Conservation (phyloP, 352 stramenopile genomes). For the Phytophthora syringae region DNA sequence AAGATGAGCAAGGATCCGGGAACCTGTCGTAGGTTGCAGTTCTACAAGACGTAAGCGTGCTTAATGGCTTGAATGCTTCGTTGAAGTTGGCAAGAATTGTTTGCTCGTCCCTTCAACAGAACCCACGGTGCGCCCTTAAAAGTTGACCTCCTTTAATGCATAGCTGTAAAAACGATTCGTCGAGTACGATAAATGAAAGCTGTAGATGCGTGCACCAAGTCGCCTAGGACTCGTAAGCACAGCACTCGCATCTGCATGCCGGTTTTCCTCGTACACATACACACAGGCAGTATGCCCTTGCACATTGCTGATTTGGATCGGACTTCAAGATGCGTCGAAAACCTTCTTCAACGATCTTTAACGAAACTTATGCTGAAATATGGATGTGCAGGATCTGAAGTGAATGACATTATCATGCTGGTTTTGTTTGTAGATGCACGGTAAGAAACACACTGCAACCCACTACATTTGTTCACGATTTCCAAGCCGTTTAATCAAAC, state of each 20-base stretch:
- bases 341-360: not conserved
- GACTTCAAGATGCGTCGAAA: not conserved
- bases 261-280: not conserved
- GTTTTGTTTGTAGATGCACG: not conserved
- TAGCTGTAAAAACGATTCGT: too few relatives aligned
- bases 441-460: not conserved
- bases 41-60: not conserved
- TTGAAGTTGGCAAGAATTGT: too few relatives aligned
- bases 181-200: not conserved
- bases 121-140: too few relatives aligned
- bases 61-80: not conserved
- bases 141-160: too few relatives aligned
- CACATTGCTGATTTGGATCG: too few relatives aligned
- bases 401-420: not conserved
- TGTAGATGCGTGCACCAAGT: not conserved
- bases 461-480: not conserved
- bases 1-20: too few relatives aligned
- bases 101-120: too few relatives aligned
- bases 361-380: not conserved
- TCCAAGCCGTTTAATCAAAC: not conserved
- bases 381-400: too few relatives aligned
- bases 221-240: not conserved
- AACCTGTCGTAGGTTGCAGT: conserved; percentile 1
- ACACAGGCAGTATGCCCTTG: too few relatives aligned
- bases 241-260: not conserved